Conservation (phyloP, 2,329 filamentous ascomycete genomes). For the Botrytis deweyae region DNA sequence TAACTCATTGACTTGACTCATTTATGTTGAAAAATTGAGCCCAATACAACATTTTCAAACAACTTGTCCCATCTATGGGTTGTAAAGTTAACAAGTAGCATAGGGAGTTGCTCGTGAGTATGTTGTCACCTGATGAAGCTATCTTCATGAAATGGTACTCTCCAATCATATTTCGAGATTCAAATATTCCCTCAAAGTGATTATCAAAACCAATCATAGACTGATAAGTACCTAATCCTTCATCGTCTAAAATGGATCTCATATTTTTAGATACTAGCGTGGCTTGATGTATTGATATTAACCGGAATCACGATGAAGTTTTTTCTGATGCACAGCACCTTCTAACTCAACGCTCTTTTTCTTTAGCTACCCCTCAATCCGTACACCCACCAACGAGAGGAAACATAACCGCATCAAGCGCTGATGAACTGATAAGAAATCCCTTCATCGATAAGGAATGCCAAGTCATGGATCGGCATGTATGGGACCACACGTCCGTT, state of each 20-base stretch:
- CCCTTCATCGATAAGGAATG: constrained; percentile 2
- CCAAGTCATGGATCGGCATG: neutral
- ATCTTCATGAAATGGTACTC: neutral
- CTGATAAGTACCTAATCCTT: neutral
- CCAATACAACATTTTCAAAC: neutral
- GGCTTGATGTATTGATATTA: neutral
- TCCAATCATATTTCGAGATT: neutral
- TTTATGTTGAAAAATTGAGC: neutral
- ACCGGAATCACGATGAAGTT: neutral
- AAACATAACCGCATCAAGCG: constrained; percentile 2
- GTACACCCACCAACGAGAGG: neutral
- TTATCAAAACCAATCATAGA: neutral
- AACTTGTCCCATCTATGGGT: neutral
- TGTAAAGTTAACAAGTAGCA: neutral
- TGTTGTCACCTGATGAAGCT: neutral
- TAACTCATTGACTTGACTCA: neutral
- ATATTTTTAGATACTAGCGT: neutral
- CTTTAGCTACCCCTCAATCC: neutral
- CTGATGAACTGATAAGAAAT: neutral
- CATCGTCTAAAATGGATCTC: neutral
- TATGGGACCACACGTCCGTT: neutral
- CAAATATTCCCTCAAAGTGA: neutral
- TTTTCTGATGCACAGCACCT: neutral
- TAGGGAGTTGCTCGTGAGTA: neutral
- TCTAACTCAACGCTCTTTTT: neutral